phyloP scores from a whole-genome alignment of 305 asterid species.

The Striga hermonthica region DNA sequence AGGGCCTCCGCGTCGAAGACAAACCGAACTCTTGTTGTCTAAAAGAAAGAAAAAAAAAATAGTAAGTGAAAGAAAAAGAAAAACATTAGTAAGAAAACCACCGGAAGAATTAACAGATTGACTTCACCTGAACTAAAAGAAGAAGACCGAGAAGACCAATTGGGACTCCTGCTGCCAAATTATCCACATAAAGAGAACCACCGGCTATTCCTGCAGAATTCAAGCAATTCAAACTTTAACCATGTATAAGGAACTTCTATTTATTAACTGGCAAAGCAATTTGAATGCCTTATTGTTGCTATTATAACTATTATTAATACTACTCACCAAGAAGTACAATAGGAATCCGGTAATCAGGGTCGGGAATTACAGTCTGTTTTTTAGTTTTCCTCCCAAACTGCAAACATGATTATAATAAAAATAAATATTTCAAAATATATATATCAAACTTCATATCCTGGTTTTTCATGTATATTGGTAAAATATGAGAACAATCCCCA shows the following conservation, averaged over 20 bases:
- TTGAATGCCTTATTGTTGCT: background rate
- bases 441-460: background rate
- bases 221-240: background rate
- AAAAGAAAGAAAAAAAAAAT: constrained; percentile 37
- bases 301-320: background rate
- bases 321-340: constrained; percentile 69
- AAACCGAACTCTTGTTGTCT: constrained; percentile 88
- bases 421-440: background rate
- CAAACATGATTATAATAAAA: constrained; percentile 23
- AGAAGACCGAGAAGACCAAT: constrained; percentile 84
- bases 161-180: constrained; percentile 76
- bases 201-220: constrained; percentile 60
- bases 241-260: constrained; percentile 11
- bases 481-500: background rate
- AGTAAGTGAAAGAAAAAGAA: constrained; percentile 17
- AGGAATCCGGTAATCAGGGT: constrained; percentile 86
- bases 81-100: no score
- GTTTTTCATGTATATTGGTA: background rate
- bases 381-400: constrained; percentile 65
- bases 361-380: constrained; percentile 72
- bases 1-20: constrained; percentile 78
- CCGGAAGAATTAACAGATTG: no score
- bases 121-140: constrained; percentile 81
- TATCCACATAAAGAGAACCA: constrained; percentile 60
- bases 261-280: no score